Percentiles rank a stretch among this genome's conserved stretches.
phyloP scores from a whole-genome alignment of 495 filamentous ascomycete species.

The Saxophila tyrrhenica region DNA sequence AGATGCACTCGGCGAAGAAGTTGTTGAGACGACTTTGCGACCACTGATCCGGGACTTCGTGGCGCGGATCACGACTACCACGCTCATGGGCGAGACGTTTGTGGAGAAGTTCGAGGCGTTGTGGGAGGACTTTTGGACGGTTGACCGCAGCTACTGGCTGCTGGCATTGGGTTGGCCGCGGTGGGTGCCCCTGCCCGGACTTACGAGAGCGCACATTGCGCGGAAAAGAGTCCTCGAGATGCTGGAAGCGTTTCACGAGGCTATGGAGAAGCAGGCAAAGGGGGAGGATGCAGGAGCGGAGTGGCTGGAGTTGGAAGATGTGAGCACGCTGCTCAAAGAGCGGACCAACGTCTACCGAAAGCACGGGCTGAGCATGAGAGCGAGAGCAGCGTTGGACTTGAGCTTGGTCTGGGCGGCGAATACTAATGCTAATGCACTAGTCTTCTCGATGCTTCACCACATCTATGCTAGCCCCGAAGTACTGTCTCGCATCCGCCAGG shows the following conservation, averaged over 20 bases:
- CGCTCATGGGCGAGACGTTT: constrained; percentile 45
- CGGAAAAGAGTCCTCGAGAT: constrained; percentile 39
- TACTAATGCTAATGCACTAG: constrained; percentile 39
- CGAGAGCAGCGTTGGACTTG: constrained; percentile 21
- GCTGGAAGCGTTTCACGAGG: constrained; percentile 39
- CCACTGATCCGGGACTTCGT: constrained; percentile 45
- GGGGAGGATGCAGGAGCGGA: constrained; percentile 10
- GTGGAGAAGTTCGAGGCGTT: constrained; percentile 43
- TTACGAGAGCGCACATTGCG: constrained; percentile 42
- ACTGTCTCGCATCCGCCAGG: constrained; percentile 39
- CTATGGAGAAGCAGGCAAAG: constrained; percentile 30
- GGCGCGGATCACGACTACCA: constrained; percentile 38
- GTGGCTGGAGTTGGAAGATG: constrained; percentile 20
- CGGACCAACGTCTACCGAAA: constrained; percentile 14
- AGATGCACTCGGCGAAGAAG: constrained; percentile 20
- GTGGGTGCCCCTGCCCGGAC: constrained; percentile 38
- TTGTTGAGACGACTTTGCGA: constrained; percentile 42
- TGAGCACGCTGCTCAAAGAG: constrained; percentile 18
- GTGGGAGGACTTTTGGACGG: constrained; percentile 42
- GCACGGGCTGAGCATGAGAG: constrained; percentile 12
- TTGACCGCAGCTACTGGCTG: constrained; percentile 43
- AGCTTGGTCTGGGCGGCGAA: constrained; percentile 42
- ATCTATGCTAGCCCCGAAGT: constrained; percentile 37
- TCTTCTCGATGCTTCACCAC: constrained; percentile 47
- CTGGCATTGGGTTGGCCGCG: constrained; percentile 42